Evolutionary conservation across 371 early-diverging fungal species (phyloP), one percentile per base, ranked within the genome.

Genomic region (Gilbertella persicaria): DNA sequence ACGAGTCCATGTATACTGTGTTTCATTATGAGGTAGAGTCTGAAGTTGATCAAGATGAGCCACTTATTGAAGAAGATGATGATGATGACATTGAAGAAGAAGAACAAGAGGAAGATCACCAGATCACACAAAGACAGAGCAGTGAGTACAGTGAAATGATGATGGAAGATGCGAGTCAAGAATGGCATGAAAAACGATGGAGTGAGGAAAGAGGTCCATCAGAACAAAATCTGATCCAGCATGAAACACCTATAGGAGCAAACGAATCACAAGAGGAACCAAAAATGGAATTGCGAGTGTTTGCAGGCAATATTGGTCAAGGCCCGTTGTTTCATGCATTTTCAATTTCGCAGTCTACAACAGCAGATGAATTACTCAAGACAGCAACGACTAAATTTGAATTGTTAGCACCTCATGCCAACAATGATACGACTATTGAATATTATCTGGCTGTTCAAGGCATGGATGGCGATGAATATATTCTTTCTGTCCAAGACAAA

Each of bases 391-490:
- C 67, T 50, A 70, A 71, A 24, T 81, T 83, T 62, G 66, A 71
- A 4, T 50, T 38, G 58, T 60, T 38, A 57, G 2, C 33, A 2
- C 10, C 10, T 33, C 33, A 33, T 64, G 17, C 60, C 63, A 2
- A 58, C 73, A 16, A 76, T 45, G 53, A 63, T 29, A 52, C 61
- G 5, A 60, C 66, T 1, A 64, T 71, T 33, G 75, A 75, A 48
- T 76, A 80, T 49, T 84, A 70, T 49, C 53, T 80, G 8, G 78
- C 84, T 25, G 82, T 84, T 10, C 75, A 78, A 38, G 81, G 80
- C 2, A 58, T 77, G 17, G 84, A 84, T 69, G 82, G 84, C 54
- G 84, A 84, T 40, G 82, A 82, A 25, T 80, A 79, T 20, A 69
- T 80, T 3, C 52, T 84, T 20, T 69, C 73, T 12, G 62, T 74